phyloP scores from a whole-genome alignment of 768 basidiomycete genomes.

The Kwoniella sp. region DNA sequence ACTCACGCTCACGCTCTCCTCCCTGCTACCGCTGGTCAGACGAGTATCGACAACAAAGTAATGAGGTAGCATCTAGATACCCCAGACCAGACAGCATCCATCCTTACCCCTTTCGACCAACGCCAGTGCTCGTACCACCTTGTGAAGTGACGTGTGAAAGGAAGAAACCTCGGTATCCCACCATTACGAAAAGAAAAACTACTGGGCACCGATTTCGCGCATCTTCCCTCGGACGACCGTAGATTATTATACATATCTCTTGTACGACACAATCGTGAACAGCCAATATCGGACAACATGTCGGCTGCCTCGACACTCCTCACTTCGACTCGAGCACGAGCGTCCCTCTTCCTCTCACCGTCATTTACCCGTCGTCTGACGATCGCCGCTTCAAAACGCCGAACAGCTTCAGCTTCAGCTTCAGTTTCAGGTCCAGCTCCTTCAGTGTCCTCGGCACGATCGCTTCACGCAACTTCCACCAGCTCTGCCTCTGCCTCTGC shows the following conservation, averaged over 20 bases:
- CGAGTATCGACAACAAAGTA: not conserved
- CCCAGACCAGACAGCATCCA: not conserved
- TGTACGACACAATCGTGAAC: too few species aligned
- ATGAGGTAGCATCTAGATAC: not conserved
- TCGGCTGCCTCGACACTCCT: not conserved
- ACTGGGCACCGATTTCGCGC: too few species aligned
- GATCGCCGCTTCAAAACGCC: slow-evolving; percentile 17
- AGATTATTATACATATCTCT: too few species aligned
- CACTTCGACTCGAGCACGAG: slow-evolving; percentile 8
- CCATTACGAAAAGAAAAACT: too few species aligned
- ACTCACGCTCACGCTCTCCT: too few species aligned
- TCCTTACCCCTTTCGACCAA: too few species aligned
- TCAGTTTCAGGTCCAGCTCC: not conserved
- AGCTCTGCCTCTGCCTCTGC: not conserved
- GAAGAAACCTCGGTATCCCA: too few species aligned
- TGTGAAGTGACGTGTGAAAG: too few species aligned
- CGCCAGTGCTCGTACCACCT: too few species aligned
- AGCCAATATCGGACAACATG: too few species aligned
- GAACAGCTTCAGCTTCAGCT: slow-evolving; percentile 2
- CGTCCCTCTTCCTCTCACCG: slow-evolving; percentile 16
- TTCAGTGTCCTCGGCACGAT: not conserved
- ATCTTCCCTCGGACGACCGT: not conserved
- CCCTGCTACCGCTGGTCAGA: not conserved
- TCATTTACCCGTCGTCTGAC: slow-evolving; percentile 29
- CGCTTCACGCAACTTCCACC: slow-evolving; percentile 10